phyloP scores from a whole-genome alignment of 139 green algal species.

The Chlorella sp. region DNA sequence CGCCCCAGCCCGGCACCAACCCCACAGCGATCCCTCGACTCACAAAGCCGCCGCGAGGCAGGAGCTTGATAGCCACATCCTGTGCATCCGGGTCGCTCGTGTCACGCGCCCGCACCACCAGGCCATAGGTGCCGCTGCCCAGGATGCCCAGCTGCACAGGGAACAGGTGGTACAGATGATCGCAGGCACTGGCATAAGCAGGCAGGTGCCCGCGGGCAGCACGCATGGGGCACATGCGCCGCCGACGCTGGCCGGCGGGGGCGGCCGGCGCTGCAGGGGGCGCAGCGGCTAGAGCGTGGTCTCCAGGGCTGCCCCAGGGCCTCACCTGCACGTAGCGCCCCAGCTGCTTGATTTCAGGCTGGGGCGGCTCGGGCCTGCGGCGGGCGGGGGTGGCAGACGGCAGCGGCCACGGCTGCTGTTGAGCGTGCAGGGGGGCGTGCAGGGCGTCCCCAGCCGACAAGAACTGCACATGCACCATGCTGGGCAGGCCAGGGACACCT shows the following conservation, averaged over 20 bases:
- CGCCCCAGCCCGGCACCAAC: too few relatives aligned
- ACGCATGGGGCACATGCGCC: not conserved
- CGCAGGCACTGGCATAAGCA: not conserved
- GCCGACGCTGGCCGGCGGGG: not conserved
- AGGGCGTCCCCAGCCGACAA: too few relatives aligned
- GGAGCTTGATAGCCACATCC: slow-evolving; percentile 59
- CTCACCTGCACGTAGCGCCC: slow-evolving; percentile 36
- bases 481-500: too few relatives aligned
- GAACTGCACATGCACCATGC: too few relatives aligned
- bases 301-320: not conserved
- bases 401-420: not conserved
- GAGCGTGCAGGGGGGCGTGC: not conserved
- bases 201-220: not conserved
- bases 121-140: slow-evolving; percentile 50
- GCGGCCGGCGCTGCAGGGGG: not conserved
- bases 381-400: not conserved
- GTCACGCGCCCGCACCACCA: slow-evolving; percentile 52
- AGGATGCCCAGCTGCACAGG: slow-evolving; percentile 38
- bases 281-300: not conserved
- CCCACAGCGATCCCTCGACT: not conserved
- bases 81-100: slow-evolving; percentile 6
- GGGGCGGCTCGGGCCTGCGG: not conserved
- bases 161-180: not conserved
- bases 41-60: slow-evolving; percentile 55
- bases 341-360: slow-evolving; percentile 25